Evolutionary conservation across 305 asterid genomes (phyloP), one percentile per base, ranked within the genome.

Genomic region (Fraxinus nigra): DNA sequence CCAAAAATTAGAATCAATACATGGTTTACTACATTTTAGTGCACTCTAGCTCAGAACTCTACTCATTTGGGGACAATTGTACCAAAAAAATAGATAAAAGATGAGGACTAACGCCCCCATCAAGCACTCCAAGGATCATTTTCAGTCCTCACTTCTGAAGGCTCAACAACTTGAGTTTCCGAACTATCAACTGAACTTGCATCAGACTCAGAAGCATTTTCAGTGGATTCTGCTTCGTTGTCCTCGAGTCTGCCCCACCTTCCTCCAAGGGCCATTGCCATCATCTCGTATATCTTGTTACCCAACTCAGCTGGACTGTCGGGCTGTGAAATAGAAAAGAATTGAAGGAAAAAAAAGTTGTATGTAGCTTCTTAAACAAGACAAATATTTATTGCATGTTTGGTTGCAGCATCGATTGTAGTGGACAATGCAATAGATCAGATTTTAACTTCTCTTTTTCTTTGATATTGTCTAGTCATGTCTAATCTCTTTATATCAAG

Each of bases 241-340:
- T 96, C 97, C 82, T 96, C 95, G 0, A 69, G 59, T 85, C 99
- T 80, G 14, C 99, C 99, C 99, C 99, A 96, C 82, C 95, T 90
- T 81, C 99, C 99, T 80, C 99, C 99, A 26, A 96, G 95, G 75
- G 99, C 99, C 95, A 96, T 90, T 11, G 97, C 94, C 99, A 96
- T 96, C 99, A 96, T 92, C 85, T 96, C 97, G 10, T 96, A 96
- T 67, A 96, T 96, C 90, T 94, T 96, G 94, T 88, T 92, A 22
- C 99, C 93, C 75, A 94, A 88, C 88, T 96, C 99, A 18, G 98
- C 89, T 9, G 99, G 98, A 82, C 98, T 93, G 37, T 96, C 99
- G 3, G 99, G 98, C 99, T 96, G 87, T 61, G 65, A 76, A 63
- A 59, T 28, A 67, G 38, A 85, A 43, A 65, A 59, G 16, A 69